Conservation (phyloP, 2,329 filamentous ascomycete species). For the Didymella sp. region DNA sequence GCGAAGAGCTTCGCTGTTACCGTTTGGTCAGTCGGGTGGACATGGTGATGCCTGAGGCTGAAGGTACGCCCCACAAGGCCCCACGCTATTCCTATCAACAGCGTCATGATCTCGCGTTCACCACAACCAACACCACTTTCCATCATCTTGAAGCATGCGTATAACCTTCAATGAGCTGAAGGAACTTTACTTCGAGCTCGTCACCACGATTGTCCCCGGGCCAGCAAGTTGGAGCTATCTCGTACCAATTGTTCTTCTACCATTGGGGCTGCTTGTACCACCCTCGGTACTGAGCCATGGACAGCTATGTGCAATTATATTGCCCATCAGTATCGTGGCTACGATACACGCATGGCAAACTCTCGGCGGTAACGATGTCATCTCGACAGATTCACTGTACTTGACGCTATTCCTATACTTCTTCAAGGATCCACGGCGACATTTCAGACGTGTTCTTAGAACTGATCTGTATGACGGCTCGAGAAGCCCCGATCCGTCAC, state of each 20-base stretch:
- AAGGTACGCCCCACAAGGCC: neutral
- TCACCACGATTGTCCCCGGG: constrained; percentile 18
- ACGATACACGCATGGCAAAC: constrained; percentile 13
- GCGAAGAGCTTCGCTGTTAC: too few relatives aligned
- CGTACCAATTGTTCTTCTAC: constrained; percentile 10
- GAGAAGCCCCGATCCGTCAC: neutral
- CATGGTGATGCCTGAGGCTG: neutral
- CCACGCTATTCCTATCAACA: neutral
- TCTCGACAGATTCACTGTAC: constrained; percentile 16
- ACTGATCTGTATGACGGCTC: neutral
- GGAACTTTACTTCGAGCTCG: constrained; percentile 7
- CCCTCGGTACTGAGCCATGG: constrained; percentile 9
- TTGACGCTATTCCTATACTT: constrained; percentile 18
- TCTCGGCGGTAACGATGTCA: constrained; percentile 16
- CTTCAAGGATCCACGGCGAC: constrained; percentile 15
- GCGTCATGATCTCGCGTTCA: constrained; percentile 2
- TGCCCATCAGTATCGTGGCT: constrained; percentile 13
- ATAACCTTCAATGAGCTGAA: constrained; percentile 4
- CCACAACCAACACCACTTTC: neutral
- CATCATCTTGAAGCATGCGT: neutral
- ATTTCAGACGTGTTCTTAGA: constrained; percentile 14
- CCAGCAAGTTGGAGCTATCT: constrained; percentile 18
- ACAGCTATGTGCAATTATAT: constrained; percentile 8
- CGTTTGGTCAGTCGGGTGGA: too few relatives aligned
- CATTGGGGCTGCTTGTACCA: constrained; percentile 16